Conservation (phyloP, 1,139 yeast genomes). For the Hyphopichia pseudoburtonii region DNA sequence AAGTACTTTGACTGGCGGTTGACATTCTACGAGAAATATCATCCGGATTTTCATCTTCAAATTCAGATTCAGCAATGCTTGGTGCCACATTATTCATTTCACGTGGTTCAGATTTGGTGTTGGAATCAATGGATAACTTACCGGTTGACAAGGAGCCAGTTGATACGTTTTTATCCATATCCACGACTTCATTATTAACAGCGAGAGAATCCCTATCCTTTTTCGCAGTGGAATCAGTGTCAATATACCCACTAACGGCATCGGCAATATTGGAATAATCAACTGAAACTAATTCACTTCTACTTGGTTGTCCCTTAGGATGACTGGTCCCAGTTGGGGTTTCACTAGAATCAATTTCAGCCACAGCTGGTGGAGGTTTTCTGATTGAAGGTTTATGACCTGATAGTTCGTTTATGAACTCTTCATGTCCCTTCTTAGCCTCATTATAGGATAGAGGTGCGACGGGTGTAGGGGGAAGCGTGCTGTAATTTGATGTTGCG, state of each 20-base stretch:
- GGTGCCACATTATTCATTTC: background rate
- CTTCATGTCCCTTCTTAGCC: constrained; percentile 28
- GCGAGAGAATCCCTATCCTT: constrained; percentile 5
- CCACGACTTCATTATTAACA: background rate
- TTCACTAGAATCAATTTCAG: constrained; percentile 4
- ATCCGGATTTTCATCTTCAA: constrained; percentile 10
- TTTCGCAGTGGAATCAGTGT: constrained; percentile 7
- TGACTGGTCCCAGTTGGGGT: constrained; percentile 13
- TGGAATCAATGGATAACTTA: constrained; percentile 23
- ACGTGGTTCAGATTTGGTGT: constrained; percentile 4
- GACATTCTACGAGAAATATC: constrained; percentile 30
- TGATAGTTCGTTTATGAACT: constrained; percentile 24
- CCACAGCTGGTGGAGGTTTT: constrained; percentile 30
- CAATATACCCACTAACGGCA: constrained; percentile 24
- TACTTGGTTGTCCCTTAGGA: constrained; percentile 2
- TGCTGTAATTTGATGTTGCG: background rate
- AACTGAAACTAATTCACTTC: constrained; percentile 23
- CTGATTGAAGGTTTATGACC: constrained; percentile 36
- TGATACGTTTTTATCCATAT: constrained; percentile 14
- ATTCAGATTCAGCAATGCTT: background rate
- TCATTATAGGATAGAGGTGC: constrained; percentile 27
- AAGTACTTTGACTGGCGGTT: constrained; percentile 37
- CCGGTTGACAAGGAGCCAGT: constrained; percentile 44
- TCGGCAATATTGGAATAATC: constrained; percentile 29
- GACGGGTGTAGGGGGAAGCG: constrained; percentile 26